Evolutionary conservation across 768 basidiomycete species (phyloP).

Genomic region (Hebeloma cylindrosporum): DNA sequence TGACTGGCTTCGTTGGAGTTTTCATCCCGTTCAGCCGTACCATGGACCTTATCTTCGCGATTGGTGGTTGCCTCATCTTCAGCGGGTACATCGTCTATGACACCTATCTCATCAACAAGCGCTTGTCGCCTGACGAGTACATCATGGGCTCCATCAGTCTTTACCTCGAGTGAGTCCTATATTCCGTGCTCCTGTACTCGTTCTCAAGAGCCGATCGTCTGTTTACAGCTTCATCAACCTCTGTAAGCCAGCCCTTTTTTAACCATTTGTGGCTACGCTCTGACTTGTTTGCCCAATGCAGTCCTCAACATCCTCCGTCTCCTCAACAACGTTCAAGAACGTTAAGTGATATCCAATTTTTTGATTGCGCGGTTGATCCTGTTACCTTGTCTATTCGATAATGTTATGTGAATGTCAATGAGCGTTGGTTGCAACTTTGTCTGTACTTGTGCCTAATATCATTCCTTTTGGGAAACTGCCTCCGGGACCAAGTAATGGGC

Average conservation of each 20-base stretch:
- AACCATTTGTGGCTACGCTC: neutral
- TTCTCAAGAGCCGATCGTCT: conserved; percentile 16
- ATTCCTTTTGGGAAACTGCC: too few species aligned
- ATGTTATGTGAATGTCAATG: too few species aligned
- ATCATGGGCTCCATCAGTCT: conserved; percentile 88
- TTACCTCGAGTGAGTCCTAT: conserved; percentile 81
- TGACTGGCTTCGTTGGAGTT: conserved; percentile 79
- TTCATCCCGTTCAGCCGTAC: conserved; percentile 86
- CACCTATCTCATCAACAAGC: conserved; percentile 87
- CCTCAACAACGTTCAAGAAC: conserved; percentile 60
- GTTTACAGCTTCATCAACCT: conserved; percentile 76
- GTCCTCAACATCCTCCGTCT: conserved; percentile 87
- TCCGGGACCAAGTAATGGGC: neutral
- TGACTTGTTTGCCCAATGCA: conserved; percentile 32
- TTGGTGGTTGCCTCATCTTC: conserved; percentile 80
- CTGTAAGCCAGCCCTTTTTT: conserved; percentile 51
- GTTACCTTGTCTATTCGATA: too few species aligned
- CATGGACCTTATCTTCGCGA: conserved; percentile 78
- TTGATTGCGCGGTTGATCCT: neutral
- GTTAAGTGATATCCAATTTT: conserved; percentile 9
- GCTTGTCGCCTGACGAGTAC: conserved; percentile 89
- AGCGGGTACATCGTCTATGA: conserved; percentile 90
- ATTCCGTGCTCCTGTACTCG: neutral
- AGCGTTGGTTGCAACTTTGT: too few species aligned
- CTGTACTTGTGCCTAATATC: too few species aligned